Evolutionary conservation across 345 rosid species (phyloP).

Genomic region (Eucalyptus paniculata): DNA sequence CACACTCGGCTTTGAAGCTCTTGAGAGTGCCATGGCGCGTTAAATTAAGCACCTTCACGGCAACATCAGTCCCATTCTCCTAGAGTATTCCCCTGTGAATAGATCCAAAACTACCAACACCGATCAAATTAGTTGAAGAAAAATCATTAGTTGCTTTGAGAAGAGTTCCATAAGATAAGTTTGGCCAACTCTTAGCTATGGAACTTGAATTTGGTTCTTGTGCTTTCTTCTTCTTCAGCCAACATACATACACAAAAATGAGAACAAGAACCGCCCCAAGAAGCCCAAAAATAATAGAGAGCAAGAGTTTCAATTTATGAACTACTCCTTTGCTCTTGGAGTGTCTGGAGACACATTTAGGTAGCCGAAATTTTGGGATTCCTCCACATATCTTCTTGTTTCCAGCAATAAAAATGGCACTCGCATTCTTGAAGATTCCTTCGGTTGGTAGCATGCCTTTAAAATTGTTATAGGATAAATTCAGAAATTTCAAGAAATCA

Average conservation of each 20-base stretch:
- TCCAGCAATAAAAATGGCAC: background rate
- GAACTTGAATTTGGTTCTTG: background rate
- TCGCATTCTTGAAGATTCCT: conserved; percentile 8
- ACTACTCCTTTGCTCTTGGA: background rate
- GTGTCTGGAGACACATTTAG: background rate
- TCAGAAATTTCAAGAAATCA: background rate
- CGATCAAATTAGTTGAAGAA: background rate
- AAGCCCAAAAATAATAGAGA: background rate
- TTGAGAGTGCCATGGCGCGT: fast-evolving
- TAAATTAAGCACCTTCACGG: background rate
- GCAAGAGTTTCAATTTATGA: background rate
- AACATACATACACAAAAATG: background rate
- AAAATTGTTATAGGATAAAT: conserved; percentile 13
- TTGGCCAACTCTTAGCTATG: fast-evolving
- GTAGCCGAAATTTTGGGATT: background rate
- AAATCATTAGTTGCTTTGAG: background rate
- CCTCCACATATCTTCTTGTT: conserved; percentile 18
- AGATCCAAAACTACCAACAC: background rate
- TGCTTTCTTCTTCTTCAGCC: background rate
- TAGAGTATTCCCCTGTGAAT: background rate
- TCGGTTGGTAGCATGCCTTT: conserved; percentile 2
- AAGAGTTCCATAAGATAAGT: background rate
- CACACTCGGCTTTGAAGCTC: background rate
- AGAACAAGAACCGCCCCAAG: background rate
- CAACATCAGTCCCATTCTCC: background rate